Evolutionary conservation across 2,329 filamentous ascomycete species (phyloP).

Genomic region (Colletotrichum siamense): DNA sequence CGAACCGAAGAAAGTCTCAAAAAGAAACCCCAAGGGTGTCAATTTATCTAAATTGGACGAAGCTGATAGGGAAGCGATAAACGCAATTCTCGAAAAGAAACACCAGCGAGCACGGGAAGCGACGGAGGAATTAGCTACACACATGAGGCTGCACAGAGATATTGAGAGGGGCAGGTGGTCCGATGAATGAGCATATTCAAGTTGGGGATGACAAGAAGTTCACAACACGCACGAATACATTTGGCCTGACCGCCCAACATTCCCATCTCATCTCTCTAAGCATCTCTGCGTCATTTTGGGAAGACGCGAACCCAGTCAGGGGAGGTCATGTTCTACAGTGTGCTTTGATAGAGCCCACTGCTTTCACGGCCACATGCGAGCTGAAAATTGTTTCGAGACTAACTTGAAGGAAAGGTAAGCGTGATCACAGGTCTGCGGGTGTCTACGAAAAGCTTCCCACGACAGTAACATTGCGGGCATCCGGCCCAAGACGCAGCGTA

Average conservation of each 20-base stretch:
- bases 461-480: neutral
- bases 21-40: neutral
- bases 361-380: neutral
- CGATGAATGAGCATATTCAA: neutral
- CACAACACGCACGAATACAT: neutral
- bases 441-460: neutral
- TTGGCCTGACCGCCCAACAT: neutral
- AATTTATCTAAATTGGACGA: neutral
- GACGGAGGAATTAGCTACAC: neutral
- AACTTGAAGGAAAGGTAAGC: neutral
- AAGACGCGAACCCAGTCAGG: neutral
- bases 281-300: neutral
- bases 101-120: neutral
- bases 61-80: neutral
- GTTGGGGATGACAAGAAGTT: neutral
- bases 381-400: neutral
- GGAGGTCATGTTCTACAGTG: neutral
- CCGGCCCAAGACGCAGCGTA: neutral
- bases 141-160: neutral
- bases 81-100: neutral
- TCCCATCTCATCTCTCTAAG: neutral
- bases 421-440: neutral
- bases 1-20: neutral
- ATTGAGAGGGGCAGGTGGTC: neutral
- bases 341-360: neutral